Base-by-base conservation (phyloP, 78 protist species). In the Mantamonas sphyraenae region DNA sequence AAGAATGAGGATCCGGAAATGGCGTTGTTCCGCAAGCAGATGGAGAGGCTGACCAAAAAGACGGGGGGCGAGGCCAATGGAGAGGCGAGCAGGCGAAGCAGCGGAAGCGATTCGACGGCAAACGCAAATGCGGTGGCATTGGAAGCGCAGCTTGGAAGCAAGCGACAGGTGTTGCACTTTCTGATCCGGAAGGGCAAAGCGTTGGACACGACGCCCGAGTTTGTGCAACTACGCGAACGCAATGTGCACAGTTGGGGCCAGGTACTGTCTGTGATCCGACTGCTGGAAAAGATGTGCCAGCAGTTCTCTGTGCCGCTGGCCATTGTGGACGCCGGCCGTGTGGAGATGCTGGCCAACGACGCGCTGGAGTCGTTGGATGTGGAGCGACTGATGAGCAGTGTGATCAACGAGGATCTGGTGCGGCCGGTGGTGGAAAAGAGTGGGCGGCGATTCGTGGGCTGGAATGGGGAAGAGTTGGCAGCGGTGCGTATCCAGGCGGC, bases 131-230 rank as follows among this genome's bases (percentile, higher is more conserved):
- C n/a, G n/a, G n/a, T n/a, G n/a, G n/a, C n/a, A n/a, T n/a, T n/a
- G n/a, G n/a, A n/a, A n/a, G n/a, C n/a, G n/a, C n/a, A n/a, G n/a
- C n/a, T n/a, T n/a, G n/a, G n/a, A n/a, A n/a, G n/a, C n/a, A n/a
- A n/a, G n/a, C n/a, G n/a, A n/a, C n/a, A 28, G 14, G 38, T 63
- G 1, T 55, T 40, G 56, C 68, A 63, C 38, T 63, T 33, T 55
- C 37, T 63, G 24, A 42, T 63, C 68, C 68, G 68, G 8, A 4
- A 42, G 39, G 68, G 68, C 5, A 3, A 2, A n/a, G 2, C 33
- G 2, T 55, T 63, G 33, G 37, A 24, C 39, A 9, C 9, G 9
- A 63, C 68, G 39, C 68, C 68, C 20, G 68, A 63, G 56, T 63
- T 17, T 17, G 38, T 28, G 16, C 40, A 50, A 19, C 40, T 19